Base-by-base conservation (phyloP, 208 protist genomes). In the Novymonas esmeraldas region DNA sequence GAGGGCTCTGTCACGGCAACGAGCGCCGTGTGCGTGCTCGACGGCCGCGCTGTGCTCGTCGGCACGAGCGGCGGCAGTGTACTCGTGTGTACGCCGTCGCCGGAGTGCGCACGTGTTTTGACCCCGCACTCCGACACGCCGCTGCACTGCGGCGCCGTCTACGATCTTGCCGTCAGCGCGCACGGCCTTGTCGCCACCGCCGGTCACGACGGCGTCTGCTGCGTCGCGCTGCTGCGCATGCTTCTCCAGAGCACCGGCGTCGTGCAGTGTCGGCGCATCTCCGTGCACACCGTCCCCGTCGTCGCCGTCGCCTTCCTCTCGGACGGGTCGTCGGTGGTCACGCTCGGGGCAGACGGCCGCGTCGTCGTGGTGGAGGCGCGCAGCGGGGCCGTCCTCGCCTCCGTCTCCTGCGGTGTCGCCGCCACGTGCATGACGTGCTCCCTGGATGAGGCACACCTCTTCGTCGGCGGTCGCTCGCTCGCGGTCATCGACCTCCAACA, bases 121-220 rank as follows among this genome's bases (percentile, higher is more conserved):
- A 10, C 31, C 48, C 73, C 67, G n/a, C 14, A 76, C 31, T 74
- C 69, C 49, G 63, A 82, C 38, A 22, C 73, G 4, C 56, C 72
- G 16, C 64, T 94, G 49, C 89, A 94, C 74, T 59, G 74, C 48
- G 89, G 89, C 14, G 59, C 83, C 2, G 77, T 95, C 28, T 77
- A 91, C 56, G 74, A 68, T 63, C 24, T 95, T 14, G 60, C 65
- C n/a, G 24, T 78, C n/a, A 82, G 79, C 44, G 41, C 78, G 13
- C 56, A 82, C 2, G 59, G 81, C 44, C 73, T 88, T 31, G 49
- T 92, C 11, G 87, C 83, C 58, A 89, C 86, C 22, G 82, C 76
- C 13, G 89, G 89, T 14, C 82, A 88, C 67, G 89, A 95, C 49
- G 89, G 79, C 6, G 58, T 75, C 11, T 76, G 74, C 65, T 84